These are phyloP conservation scores for Raffaelea ambrosiae DNA, from an alignment of 2,329 filamentous ascomycete genomes.

Conservation along the genomic window DNA sequence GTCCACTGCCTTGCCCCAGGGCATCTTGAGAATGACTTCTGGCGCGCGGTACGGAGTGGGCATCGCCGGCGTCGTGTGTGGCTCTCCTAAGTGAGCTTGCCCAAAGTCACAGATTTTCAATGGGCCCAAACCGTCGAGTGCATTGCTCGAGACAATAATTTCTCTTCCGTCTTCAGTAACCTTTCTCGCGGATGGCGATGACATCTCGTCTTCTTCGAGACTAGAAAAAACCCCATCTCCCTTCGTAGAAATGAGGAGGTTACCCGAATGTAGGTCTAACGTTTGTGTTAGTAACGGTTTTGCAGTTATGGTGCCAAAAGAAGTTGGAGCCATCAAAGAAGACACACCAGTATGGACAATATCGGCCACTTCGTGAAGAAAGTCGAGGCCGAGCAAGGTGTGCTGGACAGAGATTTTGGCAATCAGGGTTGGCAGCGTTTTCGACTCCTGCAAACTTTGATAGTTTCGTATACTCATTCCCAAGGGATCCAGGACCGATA, in stretches of 20 bases:
- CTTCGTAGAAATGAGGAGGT: slow-evolving; percentile 22
- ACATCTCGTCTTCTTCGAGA: neutral
- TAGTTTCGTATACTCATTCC: slow-evolving; percentile 27
- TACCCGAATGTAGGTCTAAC: slow-evolving; percentile 26
- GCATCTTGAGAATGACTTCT: slow-evolving; percentile 27
- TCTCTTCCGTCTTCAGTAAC: slow-evolving; percentile 1
- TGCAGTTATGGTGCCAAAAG: slow-evolving; percentile 5
- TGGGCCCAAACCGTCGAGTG: slow-evolving; percentile 19
- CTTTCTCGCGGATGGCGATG: neutral
- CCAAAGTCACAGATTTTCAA: slow-evolving; percentile 26
- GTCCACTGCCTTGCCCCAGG: slow-evolving; percentile 24
- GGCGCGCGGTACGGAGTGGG: slow-evolving; percentile 23
- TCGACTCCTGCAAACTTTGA: slow-evolving; percentile 11
- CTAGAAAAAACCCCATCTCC: neutral
- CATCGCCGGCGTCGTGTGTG: slow-evolving; percentile 16
- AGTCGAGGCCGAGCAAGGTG: slow-evolving; percentile 15
- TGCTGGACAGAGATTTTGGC: slow-evolving; percentile 15
- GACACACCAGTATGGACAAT: slow-evolving; percentile 19
- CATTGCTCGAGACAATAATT: slow-evolving; percentile 23
- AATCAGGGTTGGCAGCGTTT: slow-evolving; percentile 16
- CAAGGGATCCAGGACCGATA: slow-evolving; percentile 24
- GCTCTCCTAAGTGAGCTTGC: slow-evolving; percentile 22
- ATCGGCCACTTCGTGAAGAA: slow-evolving; percentile 15
- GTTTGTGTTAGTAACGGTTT: slow-evolving; percentile 15
- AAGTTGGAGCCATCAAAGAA: neutral